Evolutionary conservation across 148 eudicot genomes (phyloP), one percentile per base, ranked within the genome.

Genomic region (Chenopodium album): DNA sequence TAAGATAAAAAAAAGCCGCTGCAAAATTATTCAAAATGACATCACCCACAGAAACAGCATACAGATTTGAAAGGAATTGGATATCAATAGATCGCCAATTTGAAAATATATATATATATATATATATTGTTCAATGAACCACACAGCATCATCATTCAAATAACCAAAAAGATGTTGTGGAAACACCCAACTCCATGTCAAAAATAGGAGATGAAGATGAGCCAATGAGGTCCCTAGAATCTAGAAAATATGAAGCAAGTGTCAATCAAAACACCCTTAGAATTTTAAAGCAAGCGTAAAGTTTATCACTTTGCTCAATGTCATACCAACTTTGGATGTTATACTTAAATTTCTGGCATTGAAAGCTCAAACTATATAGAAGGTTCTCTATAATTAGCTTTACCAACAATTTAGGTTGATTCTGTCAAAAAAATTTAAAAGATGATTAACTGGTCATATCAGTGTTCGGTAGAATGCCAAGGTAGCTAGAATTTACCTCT

Each of bases 401-500:
- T 29, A 71, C 12, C 59, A 64, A 71, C 71, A 65, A 46, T 59
- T 62, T 23, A 20, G 28, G 34, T 65, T 20, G 29, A 11, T 37
- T 31, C 41, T 6, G 4, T 48, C 10, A 46, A 76, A 66, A 29
- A 37, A 5, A 46, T 47, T 19, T 3, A 12, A 22, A 72, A 47
- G 22, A 29, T 62, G 16, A 22, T 77, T 19, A 50, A 71, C 13
- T 65, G 29, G 8, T 13, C 23, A 29, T 10, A 29, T 7, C 13
- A 48, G 52, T 48, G 13, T 50, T 50, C 28, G 32, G 54, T 32
- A 50, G 13, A 31, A 72, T 54, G 19, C 20, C 17, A 34, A 63
- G 66, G 77, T 75, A 59, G 56, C 26, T 37, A 29, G 29, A 46
- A 68, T 13, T 20, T 88, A 97, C 99, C 99, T 94, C 90, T 75